Conservation (phyloP, 2,329 filamentous ascomycete genomes). For the Talaromyces pinophilus region DNA sequence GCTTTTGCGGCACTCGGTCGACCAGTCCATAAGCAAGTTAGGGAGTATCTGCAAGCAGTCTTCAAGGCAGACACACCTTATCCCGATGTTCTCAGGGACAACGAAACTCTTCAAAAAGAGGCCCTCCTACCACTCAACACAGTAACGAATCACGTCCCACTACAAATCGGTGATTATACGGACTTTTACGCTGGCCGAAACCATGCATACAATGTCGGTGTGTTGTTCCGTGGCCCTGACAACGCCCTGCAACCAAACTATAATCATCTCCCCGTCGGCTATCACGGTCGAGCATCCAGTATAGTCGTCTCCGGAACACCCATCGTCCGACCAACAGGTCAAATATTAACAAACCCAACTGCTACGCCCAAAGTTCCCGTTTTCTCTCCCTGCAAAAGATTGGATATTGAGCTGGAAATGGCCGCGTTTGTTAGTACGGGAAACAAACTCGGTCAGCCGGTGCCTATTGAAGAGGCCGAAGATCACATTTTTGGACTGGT, state of each 20-base stretch:
- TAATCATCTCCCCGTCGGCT: slow-evolving; percentile 76
- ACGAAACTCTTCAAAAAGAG: slow-evolving; percentile 57
- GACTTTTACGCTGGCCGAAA: slow-evolving; percentile 82
- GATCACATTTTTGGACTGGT: slow-evolving; percentile 77
- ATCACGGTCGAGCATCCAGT: slow-evolving; percentile 76
- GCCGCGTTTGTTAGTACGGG: slow-evolving; percentile 70
- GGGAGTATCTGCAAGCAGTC: slow-evolving; percentile 68
- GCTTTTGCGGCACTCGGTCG: slow-evolving; percentile 72
- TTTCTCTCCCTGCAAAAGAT: slow-evolving; percentile 63
- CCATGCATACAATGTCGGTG: slow-evolving; percentile 72
- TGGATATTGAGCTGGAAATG: slow-evolving; percentile 81
- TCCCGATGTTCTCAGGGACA: slow-evolving; percentile 64
- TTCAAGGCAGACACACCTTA: slow-evolving; percentile 61
- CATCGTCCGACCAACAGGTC: slow-evolving; percentile 72
- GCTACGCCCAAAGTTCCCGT: slow-evolving; percentile 63
- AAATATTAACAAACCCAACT: slow-evolving; percentile 67
- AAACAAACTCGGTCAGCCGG: slow-evolving; percentile 65
- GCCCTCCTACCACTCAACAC: slow-evolving; percentile 61
- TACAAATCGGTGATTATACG: slow-evolving; percentile 79
- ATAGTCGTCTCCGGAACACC: slow-evolving; percentile 73
- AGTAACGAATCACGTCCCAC: slow-evolving; percentile 68
- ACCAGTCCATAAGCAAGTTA: slow-evolving; percentile 66
- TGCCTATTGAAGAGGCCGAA: slow-evolving; percentile 65
- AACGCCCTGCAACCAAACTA: slow-evolving; percentile 81
- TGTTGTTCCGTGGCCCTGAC: slow-evolving; percentile 69